phyloP scores from a whole-genome alignment of 2,329 filamentous ascomycete genomes.

The Cryphonectria carpinicola region DNA sequence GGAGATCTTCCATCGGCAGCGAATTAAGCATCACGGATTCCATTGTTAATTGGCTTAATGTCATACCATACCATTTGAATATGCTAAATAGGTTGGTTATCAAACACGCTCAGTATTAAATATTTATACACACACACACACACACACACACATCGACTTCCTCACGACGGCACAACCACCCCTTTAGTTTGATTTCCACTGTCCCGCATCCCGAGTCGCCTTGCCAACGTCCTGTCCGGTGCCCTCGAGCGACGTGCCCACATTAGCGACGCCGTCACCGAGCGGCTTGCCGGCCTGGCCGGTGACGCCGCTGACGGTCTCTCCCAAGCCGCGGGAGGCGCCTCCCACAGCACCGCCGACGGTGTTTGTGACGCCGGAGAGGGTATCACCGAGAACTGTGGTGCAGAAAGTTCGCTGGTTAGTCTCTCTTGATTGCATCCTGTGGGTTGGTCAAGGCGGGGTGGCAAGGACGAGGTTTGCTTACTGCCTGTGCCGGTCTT shows the following conservation, averaged over 20 bases:
- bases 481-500: constrained; percentile 28
- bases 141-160: background rate
- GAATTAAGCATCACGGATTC: background rate
- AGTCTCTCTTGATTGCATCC: background rate
- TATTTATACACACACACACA: background rate
- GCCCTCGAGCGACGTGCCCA: constrained; percentile 24
- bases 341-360: constrained; percentile 27
- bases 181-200: constrained; percentile 28
- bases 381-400: constrained; percentile 23
- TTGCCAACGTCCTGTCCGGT: constrained; percentile 24
- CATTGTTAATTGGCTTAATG: background rate
- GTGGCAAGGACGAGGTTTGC: background rate
- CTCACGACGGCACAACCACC: background rate
- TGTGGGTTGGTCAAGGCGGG: background rate
- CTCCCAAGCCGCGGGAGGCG: constrained; percentile 22
- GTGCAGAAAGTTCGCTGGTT: background rate
- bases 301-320: constrained; percentile 23
- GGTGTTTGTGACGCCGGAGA: constrained; percentile 26
- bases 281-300: constrained; percentile 26
- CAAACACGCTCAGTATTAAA: background rate
- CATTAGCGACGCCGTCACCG: constrained; percentile 26
- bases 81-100: background rate
- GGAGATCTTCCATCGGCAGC: too few relatives aligned
- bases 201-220: constrained; percentile 22
- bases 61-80: too few relatives aligned